These are phyloP conservation scores for Nannochloris sp. DNA, from an alignment of 139 green algal genomes.

Conservation along the genomic window DNA sequence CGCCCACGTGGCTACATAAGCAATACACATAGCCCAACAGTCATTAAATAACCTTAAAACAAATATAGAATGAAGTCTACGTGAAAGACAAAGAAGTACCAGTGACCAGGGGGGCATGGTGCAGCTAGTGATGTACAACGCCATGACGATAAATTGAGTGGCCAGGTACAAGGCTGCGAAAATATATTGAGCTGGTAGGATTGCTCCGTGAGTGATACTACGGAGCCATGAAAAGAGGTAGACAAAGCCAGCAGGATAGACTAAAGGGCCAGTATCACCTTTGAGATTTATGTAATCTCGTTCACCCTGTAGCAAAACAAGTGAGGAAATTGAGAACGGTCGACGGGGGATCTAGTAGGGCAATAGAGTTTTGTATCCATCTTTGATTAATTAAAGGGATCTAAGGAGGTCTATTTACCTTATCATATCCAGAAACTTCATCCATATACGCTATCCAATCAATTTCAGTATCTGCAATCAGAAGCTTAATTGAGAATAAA, in stretches of 20 bases:
- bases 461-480: conserved; percentile 49
- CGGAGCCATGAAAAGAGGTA: conserved; percentile 62
- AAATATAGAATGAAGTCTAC: conserved; percentile 79
- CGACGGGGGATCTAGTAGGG: background rate
- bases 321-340: background rate
- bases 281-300: conserved; percentile 63
- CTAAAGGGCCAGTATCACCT: conserved; percentile 71
- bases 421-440: conserved; percentile 28
- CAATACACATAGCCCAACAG: conserved; percentile 60
- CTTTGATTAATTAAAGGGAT: background rate
- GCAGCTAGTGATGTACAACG: conserved; percentile 41
- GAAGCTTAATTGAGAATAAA: background rate
- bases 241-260: conserved; percentile 82
- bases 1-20: conserved; percentile 36
- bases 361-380: background rate
- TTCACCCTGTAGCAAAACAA: conserved; percentile 50
- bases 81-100: conserved; percentile 63
- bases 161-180: conserved; percentile 66
- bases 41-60: conserved; percentile 87
- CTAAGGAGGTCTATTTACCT: conserved; percentile 4
- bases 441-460: conserved; percentile 53
- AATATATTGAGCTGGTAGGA: conserved; percentile 31
- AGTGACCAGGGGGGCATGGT: conserved; percentile 63
- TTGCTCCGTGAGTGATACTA: conserved; percentile 40
- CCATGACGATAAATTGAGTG: conserved; percentile 49